Percentiles rank a stretch among this genome's conserved stretches.
phyloP scores from a whole-genome alignment of 2,329 filamentous ascomycete genomes.

The Phaeophleospora eucalypticola region DNA sequence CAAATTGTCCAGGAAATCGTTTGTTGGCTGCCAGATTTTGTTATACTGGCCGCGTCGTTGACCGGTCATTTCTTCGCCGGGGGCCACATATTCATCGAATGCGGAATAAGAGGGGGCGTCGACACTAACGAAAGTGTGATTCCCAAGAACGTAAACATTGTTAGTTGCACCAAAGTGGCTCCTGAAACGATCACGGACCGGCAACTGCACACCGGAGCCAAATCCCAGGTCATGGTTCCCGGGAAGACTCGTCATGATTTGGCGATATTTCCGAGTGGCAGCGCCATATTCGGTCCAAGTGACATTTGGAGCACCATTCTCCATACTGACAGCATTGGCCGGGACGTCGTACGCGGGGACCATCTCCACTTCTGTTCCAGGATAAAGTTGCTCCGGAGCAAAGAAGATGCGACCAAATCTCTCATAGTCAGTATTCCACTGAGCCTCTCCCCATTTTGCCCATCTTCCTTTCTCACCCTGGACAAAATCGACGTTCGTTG shows the following conservation, averaged over 20 bases:
- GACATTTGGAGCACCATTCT: conserved; percentile 53
- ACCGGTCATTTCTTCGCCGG: conserved; percentile 52
- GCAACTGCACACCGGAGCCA: conserved; percentile 73
- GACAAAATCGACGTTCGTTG: conserved; percentile 25
- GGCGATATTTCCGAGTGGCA: conserved; percentile 64
- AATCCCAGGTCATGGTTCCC: conserved; percentile 96
- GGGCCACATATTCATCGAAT: conserved; percentile 52
- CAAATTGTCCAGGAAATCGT: conserved; percentile 69
- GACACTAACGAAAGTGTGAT: conserved; percentile 91
- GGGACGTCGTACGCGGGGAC: conserved; percentile 22
- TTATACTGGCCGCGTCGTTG: conserved; percentile 26
- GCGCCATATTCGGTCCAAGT: conserved; percentile 53
- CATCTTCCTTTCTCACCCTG: conserved; percentile 41
- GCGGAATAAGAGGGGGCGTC: conserved; percentile 87
- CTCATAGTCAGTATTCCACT: conserved; percentile 81
- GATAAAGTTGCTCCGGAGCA: conserved; percentile 33
- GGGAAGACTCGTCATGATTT: conserved; percentile 77
- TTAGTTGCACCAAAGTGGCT: conserved; percentile 90
- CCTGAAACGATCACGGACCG: conserved; percentile 78
- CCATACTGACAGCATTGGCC: conserved; percentile 19
- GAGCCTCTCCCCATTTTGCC: conserved; percentile 71
- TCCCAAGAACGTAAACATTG: conserved; percentile 83
- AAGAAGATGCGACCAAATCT: conserved; percentile 87
- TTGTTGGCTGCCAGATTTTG: conserved; percentile 67
- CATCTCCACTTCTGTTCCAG: conserved; percentile 17